phyloP scores from a whole-genome alignment of 352 stramenopile species.

The Halophytophthora batemanensis region DNA sequence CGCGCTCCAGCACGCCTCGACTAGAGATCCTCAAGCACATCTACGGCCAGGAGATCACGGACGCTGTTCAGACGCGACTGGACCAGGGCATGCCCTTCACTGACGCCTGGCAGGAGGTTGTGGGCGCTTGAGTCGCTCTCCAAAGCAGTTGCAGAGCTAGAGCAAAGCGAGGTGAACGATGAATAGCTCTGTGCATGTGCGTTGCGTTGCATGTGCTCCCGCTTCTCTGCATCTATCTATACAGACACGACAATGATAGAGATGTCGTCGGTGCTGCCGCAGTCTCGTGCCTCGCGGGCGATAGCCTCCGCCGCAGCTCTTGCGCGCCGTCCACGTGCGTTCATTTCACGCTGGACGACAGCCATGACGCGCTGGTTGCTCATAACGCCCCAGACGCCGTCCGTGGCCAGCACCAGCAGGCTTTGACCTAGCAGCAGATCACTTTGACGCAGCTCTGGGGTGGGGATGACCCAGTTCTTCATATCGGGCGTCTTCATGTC shows the following conservation, averaged over 20 bases:
- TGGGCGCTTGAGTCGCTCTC: slow-evolving; percentile 9
- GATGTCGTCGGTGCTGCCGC: slow-evolving; percentile 67
- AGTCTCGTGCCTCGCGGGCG: slow-evolving; percentile 38
- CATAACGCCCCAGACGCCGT: slow-evolving; percentile 73
- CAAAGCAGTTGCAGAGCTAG: background rate
- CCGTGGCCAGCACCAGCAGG: slow-evolving; percentile 62
- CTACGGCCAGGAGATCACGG: slow-evolving; percentile 37
- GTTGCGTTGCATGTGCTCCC: slow-evolving; percentile 6
- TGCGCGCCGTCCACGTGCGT: slow-evolving; percentile 11
- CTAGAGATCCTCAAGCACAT: slow-evolving; percentile 59
- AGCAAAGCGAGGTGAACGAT: too few relatives aligned
- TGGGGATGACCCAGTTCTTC: slow-evolving; percentile 72
- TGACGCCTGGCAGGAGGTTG: slow-evolving; percentile 39
- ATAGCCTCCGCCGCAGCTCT: slow-evolving; percentile 49
- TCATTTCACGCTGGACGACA: slow-evolving; percentile 37
- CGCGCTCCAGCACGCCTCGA: slow-evolving; percentile 34
- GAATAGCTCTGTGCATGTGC: background rate
- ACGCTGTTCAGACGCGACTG: slow-evolving; percentile 38
- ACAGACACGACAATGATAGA: slow-evolving; percentile 54
- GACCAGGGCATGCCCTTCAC: slow-evolving; percentile 40
- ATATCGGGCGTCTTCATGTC: slow-evolving; percentile 74
- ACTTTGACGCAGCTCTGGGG: slow-evolving; percentile 54
- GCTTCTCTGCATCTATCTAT: slow-evolving; percentile 15
- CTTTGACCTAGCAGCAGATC: slow-evolving; percentile 41
- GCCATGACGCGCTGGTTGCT: slow-evolving; percentile 56